phyloP scores from a whole-genome alignment of 2,329 filamentous ascomycete genomes.

The Calycina herbarum region DNA sequence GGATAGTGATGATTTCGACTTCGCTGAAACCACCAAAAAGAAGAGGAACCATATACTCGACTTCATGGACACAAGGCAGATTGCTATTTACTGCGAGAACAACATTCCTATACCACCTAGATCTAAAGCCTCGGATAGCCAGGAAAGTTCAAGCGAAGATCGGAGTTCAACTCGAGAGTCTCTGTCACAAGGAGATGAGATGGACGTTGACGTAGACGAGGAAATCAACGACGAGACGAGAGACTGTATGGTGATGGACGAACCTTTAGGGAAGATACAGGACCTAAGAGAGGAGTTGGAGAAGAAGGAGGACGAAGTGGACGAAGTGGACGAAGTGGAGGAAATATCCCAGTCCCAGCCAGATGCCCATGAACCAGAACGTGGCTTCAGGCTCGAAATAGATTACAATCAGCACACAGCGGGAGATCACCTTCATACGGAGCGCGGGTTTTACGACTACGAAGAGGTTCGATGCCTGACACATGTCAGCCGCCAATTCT shows the following conservation, averaged over 20 bases:
- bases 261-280: background rate
- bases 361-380: background rate
- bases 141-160: background rate
- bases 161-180: background rate
- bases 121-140: background rate
- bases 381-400: background rate
- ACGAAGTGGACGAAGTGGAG: background rate
- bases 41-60: background rate
- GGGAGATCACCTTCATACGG: background rate
- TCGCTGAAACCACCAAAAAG: background rate
- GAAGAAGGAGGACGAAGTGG: background rate
- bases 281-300: background rate
- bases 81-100: too few relatives aligned
- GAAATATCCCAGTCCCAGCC: too few relatives aligned
- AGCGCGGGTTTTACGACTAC: background rate
- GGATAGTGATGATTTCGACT: background rate
- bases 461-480: background rate
- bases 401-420: background rate
- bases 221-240: background rate
- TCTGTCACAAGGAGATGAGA: background rate
- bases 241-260: background rate
- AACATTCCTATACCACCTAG: too few relatives aligned
- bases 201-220: background rate
- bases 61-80: too few relatives aligned
- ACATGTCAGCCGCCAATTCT: slow-evolving; percentile 1